Evolutionary conservation across 228 moss, liverwort and hornwort genomes (phyloP).

Genomic region (Sphagnum fallax): DNA sequence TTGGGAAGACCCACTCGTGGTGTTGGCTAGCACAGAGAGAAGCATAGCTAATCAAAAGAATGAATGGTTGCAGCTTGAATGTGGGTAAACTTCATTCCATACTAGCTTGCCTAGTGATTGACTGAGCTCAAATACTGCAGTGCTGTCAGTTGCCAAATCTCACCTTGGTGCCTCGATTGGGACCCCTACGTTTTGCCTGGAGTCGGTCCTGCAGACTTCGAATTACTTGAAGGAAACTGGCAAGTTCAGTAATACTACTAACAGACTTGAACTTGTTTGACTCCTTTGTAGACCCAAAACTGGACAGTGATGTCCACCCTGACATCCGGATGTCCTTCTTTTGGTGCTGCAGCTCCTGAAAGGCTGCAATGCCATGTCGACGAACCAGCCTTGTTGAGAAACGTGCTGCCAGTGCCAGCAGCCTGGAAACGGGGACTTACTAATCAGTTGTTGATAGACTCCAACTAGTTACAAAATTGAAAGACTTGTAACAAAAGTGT

Average conservation of each 20-base stretch:
- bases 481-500: not conserved
- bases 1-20: too few species aligned
- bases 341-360: constrained; percentile 10
- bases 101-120: too few species aligned
- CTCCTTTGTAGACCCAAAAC: constrained; percentile 7
- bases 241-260: constrained; percentile 64
- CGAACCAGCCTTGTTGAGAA: constrained; percentile 89
- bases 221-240: constrained; percentile 87
- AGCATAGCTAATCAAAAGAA: too few species aligned
- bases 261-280: constrained; percentile 34
- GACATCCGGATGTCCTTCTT: constrained; percentile 9
- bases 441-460: not conserved
- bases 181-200: constrained; percentile 73
- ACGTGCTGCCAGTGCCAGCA: constrained; percentile 74
- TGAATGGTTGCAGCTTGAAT: too few species aligned
- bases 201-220: constrained; percentile 80
- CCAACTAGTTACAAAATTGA: not conserved
- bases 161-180: constrained; percentile 59
- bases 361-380: constrained; percentile 57
- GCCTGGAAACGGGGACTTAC: constrained; percentile 23
- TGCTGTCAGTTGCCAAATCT: not conserved
- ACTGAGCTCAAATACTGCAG: too few species aligned
- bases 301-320: constrained; percentile 15
- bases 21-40: too few species aligned
- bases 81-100: too few species aligned